A percentile compares a stretch with the other conserved stretches of the same genome.
Evolutionary conservation across 2,329 filamentous ascomycete species (phyloP).

Genomic region (Didymella arachidicola): DNA sequence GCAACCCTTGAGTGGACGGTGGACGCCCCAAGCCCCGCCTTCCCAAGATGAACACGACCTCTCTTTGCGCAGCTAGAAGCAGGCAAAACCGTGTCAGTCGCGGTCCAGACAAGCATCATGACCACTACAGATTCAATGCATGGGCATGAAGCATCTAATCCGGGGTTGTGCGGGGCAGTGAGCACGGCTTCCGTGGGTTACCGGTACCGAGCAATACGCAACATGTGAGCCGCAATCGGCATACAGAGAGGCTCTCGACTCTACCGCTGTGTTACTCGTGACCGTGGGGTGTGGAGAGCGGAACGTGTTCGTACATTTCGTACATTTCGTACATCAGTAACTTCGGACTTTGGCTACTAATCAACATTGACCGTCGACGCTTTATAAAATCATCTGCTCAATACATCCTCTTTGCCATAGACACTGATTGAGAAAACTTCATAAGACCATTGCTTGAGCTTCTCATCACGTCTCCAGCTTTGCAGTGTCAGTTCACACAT

Average conservation of each 20-base stretch:
- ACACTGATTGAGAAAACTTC: not conserved
- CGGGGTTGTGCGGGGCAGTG: not conserved
- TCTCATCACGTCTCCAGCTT: not conserved
- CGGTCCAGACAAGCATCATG: slow-evolving; percentile 1
- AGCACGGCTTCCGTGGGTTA: not conserved
- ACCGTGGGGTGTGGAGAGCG: not conserved
- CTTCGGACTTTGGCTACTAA: not conserved
- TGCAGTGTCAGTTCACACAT: not conserved
- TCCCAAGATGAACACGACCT: not conserved
- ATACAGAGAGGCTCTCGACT: not conserved
- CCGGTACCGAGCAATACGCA: not conserved
- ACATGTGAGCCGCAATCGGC: not conserved
- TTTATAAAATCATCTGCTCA: not conserved
- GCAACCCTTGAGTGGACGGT: not conserved
- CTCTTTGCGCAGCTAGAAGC: too few species aligned
- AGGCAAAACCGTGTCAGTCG: not conserved
- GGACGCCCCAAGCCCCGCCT: not conserved
- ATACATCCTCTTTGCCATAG: not conserved
- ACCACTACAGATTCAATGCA: not conserved
- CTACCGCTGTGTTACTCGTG: not conserved
- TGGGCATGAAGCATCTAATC: not conserved
- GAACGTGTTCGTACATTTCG: slow-evolving; percentile 6
- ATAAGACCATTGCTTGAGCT: not conserved
- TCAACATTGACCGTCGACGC: not conserved
- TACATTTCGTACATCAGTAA: slow-evolving; percentile 14